Percentiles rank a stretch among this genome's conserved stretches.
These are phyloP conservation scores for Xylaria sp. DNA, from an alignment of 495 filamentous ascomycete species.

Conservation along the genomic window DNA sequence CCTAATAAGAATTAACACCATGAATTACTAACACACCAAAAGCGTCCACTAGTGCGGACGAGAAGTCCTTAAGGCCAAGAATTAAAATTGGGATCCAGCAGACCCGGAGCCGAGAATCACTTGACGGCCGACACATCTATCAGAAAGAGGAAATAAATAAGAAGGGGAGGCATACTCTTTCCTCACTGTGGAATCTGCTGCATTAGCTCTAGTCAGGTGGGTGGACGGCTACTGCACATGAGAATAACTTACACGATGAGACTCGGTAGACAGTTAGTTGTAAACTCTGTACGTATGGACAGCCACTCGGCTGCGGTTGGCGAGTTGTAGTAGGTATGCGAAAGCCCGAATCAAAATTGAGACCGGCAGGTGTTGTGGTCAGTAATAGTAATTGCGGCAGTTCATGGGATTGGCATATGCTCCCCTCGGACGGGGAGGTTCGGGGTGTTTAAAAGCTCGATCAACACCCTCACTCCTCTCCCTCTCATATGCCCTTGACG, in stretches of 20 bases:
- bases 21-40: conserved; percentile 17
- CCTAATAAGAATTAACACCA: conserved; percentile 20
- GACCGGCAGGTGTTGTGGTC: not conserved
- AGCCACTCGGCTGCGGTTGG: not conserved
- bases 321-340: not conserved
- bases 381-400: not conserved
- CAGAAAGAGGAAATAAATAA: conserved; percentile 12
- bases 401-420: conserved; percentile 2
- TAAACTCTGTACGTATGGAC: not conserved
- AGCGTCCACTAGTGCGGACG: conserved; percentile 5
- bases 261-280: not conserved
- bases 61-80: conserved; percentile 2
- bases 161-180: not conserved
- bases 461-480: conserved; percentile 2
- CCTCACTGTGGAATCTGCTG: not conserved
- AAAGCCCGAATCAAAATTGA: not conserved
- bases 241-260: conserved; percentile 11
- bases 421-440: conserved; percentile 13
- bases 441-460: conserved; percentile 23
- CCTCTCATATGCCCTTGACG: not conserved
- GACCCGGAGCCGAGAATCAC: conserved; percentile 8
- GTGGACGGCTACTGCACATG: not conserved
- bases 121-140: conserved; percentile 16
- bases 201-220: not conserved
- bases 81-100: conserved; percentile 23